Evolutionary conservation across 108 stramenopile species (phyloP).

Genomic region (Stephanodiscus triporus): DNA sequence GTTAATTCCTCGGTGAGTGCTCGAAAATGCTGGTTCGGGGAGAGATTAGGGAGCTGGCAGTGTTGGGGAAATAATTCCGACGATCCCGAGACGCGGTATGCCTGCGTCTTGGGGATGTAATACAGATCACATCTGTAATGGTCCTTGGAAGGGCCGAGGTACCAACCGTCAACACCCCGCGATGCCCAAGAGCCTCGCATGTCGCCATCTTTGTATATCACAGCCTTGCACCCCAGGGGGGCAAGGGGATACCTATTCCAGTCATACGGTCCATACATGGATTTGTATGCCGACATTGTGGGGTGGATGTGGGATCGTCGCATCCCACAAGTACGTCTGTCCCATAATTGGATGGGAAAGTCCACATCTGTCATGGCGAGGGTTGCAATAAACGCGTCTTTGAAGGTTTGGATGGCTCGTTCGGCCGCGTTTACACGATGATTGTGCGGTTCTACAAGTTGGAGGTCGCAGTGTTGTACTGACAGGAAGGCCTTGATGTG

Average conservation of each 20-base stretch:
- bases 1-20: no score
- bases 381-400: slow-evolving; percentile 44
- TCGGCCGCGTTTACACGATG: slow-evolving; percentile 51
- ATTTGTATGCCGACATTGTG: background rate
- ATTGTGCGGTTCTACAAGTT: background rate
- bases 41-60: background rate
- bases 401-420: slow-evolving; percentile 51
- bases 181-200: background rate
- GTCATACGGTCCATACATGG: background rate
- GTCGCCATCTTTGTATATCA: background rate
- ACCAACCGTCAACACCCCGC: background rate
- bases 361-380: slow-evolving; percentile 28
- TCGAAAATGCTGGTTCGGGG: no score
- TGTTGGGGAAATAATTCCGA: background rate
- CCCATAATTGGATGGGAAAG: slow-evolving; percentile 48
- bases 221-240: background rate
- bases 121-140: background rate
- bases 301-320: background rate
- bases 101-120: background rate
- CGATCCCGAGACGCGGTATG: background rate
- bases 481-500: background rate
- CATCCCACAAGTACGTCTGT: slow-evolving; percentile 23
- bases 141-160: background rate
- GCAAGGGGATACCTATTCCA: background rate
- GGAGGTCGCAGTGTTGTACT: background rate